Evolutionary conservation across 345 rosid genomes (phyloP), one percentile per base, ranked within the genome.

Genomic region (Populus nigra): DNA sequence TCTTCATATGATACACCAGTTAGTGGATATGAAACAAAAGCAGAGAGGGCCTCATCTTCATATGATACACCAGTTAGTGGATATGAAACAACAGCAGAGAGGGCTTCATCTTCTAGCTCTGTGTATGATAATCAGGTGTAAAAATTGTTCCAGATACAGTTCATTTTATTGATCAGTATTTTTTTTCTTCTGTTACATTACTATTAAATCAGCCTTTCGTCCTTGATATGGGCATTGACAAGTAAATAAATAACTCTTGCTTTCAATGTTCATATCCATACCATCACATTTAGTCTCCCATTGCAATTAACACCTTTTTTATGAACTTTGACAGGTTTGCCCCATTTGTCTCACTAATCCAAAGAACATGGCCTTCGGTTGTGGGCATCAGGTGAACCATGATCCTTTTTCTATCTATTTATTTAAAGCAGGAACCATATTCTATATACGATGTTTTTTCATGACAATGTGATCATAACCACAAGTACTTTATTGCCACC

Each of bases 291-390:
- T 35, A 53, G 39, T 6, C 49, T 76, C 29, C 22, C 74, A 29
- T 63, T 25, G 13, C 36, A 5, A 31, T 61, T 68, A 55, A 68
- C 2, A 17, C 13, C 66, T 18, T 23, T 35, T 47, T 50, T 53
- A 15, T 53, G 22, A 8, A 62, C 74, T 50, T 5, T 66, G 68
- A 50, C 88, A 94, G 98, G 45, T 79, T 79, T 94, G 98, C 71
- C 91, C 94, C 71, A 84, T 94, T 75, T 94, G 97, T 81, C 83
- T 92, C 70, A 73, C 83, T 47, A 89, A 84, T 83, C 77, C 79
- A 59, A 91, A 90, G 76, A 83, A 89, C 84, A 87, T 91, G 97
- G 93, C 97, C 77, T 92, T 94, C 65, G 92, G 91, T 62, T 92
- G 98, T 57, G 96, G 98, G 20, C 98, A 94, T 81, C 97, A 89